Conservation (phyloP, 768 basidiomycete species). For the Lyophyllum shimeji region DNA sequence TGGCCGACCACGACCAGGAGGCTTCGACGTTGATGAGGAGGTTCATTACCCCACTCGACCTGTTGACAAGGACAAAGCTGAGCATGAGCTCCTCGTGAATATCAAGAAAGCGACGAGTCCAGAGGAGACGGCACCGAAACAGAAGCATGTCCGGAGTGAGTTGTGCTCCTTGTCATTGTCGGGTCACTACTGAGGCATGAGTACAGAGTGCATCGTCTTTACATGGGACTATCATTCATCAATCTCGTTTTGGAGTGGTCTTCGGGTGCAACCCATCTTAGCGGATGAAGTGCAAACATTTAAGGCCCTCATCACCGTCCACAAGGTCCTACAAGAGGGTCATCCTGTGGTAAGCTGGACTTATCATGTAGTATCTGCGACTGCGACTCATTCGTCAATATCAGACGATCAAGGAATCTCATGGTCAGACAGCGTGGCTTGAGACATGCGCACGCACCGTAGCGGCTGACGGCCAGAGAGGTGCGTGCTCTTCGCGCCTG, state of each 20-base stretch:
- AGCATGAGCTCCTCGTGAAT: conserved; percentile 88
- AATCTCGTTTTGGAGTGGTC: conserved; percentile 95
- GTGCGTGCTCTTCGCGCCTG: conserved; percentile 35
- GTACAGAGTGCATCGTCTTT: conserved; percentile 92
- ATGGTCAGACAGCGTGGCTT: conserved; percentile 95
- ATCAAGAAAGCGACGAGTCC: conserved; percentile 98
- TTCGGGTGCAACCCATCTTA: conserved; percentile 95
- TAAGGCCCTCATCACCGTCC: conserved; percentile 95
- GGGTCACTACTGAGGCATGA: background rate
- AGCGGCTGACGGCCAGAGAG: conserved; percentile 72
- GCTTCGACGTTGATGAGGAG: conserved; percentile 77
- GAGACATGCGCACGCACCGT: conserved; percentile 95
- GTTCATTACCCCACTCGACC: conserved; percentile 95
- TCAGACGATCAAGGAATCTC: conserved; percentile 95
- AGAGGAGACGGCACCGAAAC: conserved; percentile 96
- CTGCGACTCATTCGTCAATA: conserved; percentile 8
- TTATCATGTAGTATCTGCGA: conserved; percentile 1
- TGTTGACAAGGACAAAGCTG: conserved; percentile 98
- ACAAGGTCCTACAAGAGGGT: conserved; percentile 97
- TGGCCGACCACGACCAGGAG: conserved; percentile 32
- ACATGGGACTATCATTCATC: conserved; percentile 99
- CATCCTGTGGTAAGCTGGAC: conserved; percentile 78
- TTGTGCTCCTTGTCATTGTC: conserved; percentile 11
- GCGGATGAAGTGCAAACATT: conserved; percentile 98
- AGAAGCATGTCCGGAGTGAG: conserved; percentile 98